Evolutionary conservation across 1,139 yeast species (phyloP).

Genomic region (Lodderomyces jiufengensis): DNA sequence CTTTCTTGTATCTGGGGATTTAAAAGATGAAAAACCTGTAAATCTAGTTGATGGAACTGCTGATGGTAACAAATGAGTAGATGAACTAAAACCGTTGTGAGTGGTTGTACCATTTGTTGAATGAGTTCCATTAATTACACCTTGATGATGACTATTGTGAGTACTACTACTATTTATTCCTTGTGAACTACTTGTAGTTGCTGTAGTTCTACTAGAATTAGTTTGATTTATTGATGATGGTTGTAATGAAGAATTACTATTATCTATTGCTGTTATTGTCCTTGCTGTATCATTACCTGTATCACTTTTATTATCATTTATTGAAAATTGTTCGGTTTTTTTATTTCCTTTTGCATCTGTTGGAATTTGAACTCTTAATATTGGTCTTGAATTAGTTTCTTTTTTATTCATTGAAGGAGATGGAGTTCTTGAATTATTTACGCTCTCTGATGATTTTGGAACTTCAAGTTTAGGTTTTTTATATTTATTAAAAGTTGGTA

Average conservation of each 20-base stretch:
- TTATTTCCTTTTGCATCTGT: slow-evolving; percentile 28
- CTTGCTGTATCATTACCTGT: slow-evolving; percentile 23
- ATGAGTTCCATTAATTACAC: slow-evolving; percentile 4
- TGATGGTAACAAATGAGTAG: slow-evolving; percentile 1
- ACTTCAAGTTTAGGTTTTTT: slow-evolving; percentile 2
- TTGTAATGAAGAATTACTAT: slow-evolving; percentile 8
- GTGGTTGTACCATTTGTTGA: slow-evolving; percentile 10
- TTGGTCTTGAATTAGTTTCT: slow-evolving; percentile 30
- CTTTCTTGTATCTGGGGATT: slow-evolving; percentile 36
- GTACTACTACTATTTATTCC: not conserved
- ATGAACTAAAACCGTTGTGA: not conserved
- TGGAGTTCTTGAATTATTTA: slow-evolving; percentile 3
- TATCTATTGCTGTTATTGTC: slow-evolving; percentile 41
- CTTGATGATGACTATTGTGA: not conserved
- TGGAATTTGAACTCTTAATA: slow-evolving; percentile 51
- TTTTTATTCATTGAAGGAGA: slow-evolving; percentile 2
- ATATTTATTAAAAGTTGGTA: slow-evolving; percentile 26
- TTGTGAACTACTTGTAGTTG: no score
- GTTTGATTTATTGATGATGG: slow-evolving; percentile 8
- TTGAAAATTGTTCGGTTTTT: no score
- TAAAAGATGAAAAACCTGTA: slow-evolving; percentile 30
- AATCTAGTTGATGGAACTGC: slow-evolving; percentile 12
- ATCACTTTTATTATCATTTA: slow-evolving; percentile 21
- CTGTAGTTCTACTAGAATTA: slow-evolving; percentile 2
- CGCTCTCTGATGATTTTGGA: not conserved